Evolutionary conservation across 2,329 filamentous ascomycete species (phyloP).

Genomic region (Phialophora expanda): DNA sequence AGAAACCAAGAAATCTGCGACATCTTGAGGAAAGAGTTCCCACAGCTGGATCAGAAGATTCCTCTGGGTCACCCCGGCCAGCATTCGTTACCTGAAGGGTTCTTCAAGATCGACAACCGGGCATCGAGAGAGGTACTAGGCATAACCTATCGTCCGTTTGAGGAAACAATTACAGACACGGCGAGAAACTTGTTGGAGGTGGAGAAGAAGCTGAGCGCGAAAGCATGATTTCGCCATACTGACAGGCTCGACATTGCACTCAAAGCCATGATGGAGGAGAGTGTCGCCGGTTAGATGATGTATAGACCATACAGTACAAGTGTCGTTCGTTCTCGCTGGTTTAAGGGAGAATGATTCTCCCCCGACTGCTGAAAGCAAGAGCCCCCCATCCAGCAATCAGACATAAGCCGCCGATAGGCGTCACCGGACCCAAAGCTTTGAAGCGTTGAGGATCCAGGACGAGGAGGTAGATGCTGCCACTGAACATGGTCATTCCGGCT

Average conservation of each 20-base stretch:
- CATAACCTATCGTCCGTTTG: constrained; percentile 7
- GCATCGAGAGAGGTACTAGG: constrained; percentile 16
- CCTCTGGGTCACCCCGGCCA: constrained; percentile 37
- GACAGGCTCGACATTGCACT: neutral
- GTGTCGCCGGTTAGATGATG: neutral
- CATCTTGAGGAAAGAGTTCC: constrained; percentile 20
- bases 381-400: constrained; percentile 69
- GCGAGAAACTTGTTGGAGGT: constrained; percentile 10
- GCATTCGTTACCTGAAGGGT: constrained; percentile 11
- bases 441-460: constrained; percentile 66
- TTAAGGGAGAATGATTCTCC: constrained; percentile 22
- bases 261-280: constrained; percentile 8
- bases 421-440: constrained; percentile 66
- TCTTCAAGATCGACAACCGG: constrained; percentile 15
- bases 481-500: constrained; percentile 71
- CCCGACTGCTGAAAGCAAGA: constrained; percentile 33
- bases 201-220: constrained; percentile 7
- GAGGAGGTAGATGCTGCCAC: constrained; percentile 68
- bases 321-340: neutral
- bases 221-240: constrained; percentile 1
- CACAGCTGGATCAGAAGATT: constrained; percentile 45
- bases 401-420: constrained; percentile 62
- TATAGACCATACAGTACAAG: neutral
- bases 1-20: constrained; percentile 26
- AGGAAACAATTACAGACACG: constrained; percentile 4